A percentile compares a stretch with the other conserved stretches of the same genome.
These are phyloP conservation scores for Albugo candida DNA, from an alignment of 352 stramenopile genomes.

Conservation along the genomic window DNA sequence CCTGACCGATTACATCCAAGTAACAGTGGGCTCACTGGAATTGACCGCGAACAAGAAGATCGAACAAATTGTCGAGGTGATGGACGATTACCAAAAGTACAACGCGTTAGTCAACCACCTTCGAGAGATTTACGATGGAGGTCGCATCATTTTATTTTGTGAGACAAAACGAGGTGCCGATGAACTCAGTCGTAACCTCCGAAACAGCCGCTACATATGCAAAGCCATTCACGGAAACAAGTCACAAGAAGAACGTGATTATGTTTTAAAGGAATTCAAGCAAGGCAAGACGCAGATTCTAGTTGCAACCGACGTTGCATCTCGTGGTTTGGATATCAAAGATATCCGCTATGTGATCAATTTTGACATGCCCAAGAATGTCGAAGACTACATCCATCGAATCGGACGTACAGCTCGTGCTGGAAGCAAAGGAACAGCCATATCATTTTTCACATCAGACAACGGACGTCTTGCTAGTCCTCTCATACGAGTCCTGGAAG, in stretches of 20 bases:
- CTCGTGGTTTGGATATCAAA: constrained; percentile 97
- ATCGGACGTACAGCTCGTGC: constrained; percentile 97
- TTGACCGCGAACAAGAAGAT: constrained; percentile 97
- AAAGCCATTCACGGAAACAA: constrained; percentile 99
- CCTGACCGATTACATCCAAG: constrained; percentile 94
- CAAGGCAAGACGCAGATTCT: constrained; percentile 87
- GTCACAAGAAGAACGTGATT: constrained; percentile 94
- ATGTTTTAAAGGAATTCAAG: constrained; percentile 95
- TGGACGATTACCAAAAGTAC: constrained; percentile 94
- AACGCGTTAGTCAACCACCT: constrained; percentile 67
- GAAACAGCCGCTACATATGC: constrained; percentile 85
- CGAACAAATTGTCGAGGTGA: constrained; percentile 94
- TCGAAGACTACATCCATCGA: constrained; percentile 97
- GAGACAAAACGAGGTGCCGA: constrained; percentile 98
- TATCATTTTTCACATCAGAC: constrained; percentile 90
- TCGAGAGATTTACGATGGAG: constrained; percentile 74
- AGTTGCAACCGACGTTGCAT: constrained; percentile 98
- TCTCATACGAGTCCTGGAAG: constrained; percentile 77
- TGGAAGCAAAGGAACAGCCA: constrained; percentile 84
- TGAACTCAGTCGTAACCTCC: constrained; percentile 87
- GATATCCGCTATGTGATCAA: constrained; percentile 99
- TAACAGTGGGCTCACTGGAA: constrained; percentile 88
- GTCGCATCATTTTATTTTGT: constrained; percentile 97
- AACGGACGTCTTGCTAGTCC: constrained; percentile 65
- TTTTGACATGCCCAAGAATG: constrained; percentile 98